Evolutionary conservation across 352 stramenopile genomes (phyloP).

Genomic region (Achlya hypogyna): DNA sequence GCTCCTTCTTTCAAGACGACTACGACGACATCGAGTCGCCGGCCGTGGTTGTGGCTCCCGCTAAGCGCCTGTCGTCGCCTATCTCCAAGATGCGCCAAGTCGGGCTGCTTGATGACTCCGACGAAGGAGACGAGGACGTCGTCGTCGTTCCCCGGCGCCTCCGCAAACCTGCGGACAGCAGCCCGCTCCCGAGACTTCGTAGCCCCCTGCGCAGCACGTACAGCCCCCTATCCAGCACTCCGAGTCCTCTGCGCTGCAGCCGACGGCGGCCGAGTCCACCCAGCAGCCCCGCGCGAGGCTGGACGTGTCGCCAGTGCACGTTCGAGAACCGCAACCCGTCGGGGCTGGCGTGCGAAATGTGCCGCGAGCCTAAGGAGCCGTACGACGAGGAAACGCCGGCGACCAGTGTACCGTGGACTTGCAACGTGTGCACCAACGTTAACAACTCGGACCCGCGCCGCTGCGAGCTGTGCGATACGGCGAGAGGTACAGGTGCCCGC

Average conservation of each 20-base stretch:
- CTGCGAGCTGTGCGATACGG: not conserved
- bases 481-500: no score
- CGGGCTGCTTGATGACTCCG: not conserved
- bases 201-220: no score
- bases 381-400: not conserved
- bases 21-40: not conserved
- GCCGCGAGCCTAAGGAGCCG: not conserved
- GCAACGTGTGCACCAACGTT: slow-evolving; percentile 14
- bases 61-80: not conserved
- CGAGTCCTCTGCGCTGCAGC: no score
- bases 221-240: no score
- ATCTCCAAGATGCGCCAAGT: not conserved
- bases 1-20: not conserved
- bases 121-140: not conserved
- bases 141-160: not conserved
- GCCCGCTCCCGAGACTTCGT: no score
- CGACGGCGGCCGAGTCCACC: not conserved
- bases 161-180: no score
- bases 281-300: not conserved
- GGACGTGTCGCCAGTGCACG: slow-evolving; percentile 2
- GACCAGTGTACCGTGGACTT: not conserved
- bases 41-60: not conserved
- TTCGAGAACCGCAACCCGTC: not conserved
- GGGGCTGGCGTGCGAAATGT: not conserved
- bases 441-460: not conserved